phyloP scores from a whole-genome alignment of 2,329 filamentous ascomycete genomes.

The Xylariaceae sp. region DNA sequence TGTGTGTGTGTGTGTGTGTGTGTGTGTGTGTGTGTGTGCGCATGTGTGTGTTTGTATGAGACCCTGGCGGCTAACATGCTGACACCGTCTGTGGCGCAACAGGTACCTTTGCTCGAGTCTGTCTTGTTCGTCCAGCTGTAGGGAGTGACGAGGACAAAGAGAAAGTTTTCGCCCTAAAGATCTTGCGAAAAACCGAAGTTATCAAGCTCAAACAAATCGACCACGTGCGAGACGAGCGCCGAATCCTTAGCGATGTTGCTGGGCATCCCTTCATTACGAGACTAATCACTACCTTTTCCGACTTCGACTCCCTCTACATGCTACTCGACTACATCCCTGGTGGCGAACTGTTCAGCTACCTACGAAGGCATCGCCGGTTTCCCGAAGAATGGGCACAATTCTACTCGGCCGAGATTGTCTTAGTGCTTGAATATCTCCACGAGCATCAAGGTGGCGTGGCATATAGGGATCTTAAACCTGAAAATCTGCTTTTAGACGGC shows the following conservation, averaged over 20 bases:
- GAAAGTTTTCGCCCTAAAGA: slow-evolving; percentile 82
- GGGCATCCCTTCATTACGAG: slow-evolving; percentile 85
- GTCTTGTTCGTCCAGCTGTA: slow-evolving; percentile 71
- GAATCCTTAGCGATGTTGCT: slow-evolving; percentile 76
- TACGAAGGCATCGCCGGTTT: slow-evolving; percentile 78
- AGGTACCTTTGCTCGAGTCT: slow-evolving; percentile 84
- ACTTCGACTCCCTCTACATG: slow-evolving; percentile 80
- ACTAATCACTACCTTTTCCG: slow-evolving; percentile 79
- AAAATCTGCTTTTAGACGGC: slow-evolving; percentile 79
- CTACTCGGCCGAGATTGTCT: slow-evolving; percentile 82
- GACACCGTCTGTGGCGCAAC: slow-evolving; percentile 16
- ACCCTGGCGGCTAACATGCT: slow-evolving; percentile 10
- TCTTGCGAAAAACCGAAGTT: slow-evolving; percentile 72
- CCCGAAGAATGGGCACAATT: slow-evolving; percentile 79
- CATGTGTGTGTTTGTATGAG: background rate
- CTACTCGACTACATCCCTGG: slow-evolving; percentile 83
- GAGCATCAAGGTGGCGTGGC: slow-evolving; percentile 78
- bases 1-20: background rate
- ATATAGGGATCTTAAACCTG: slow-evolving; percentile 82
- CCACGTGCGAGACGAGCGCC: slow-evolving; percentile 83
- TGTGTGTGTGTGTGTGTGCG: background rate
- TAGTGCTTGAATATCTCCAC: slow-evolving; percentile 81
- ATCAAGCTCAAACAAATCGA: slow-evolving; percentile 86
- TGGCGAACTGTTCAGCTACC: slow-evolving; percentile 83
- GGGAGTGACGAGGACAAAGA: slow-evolving; percentile 58